phyloP scores from a whole-genome alignment of 2,329 filamentous ascomycete genomes.

The Fusarium sp. region DNA sequence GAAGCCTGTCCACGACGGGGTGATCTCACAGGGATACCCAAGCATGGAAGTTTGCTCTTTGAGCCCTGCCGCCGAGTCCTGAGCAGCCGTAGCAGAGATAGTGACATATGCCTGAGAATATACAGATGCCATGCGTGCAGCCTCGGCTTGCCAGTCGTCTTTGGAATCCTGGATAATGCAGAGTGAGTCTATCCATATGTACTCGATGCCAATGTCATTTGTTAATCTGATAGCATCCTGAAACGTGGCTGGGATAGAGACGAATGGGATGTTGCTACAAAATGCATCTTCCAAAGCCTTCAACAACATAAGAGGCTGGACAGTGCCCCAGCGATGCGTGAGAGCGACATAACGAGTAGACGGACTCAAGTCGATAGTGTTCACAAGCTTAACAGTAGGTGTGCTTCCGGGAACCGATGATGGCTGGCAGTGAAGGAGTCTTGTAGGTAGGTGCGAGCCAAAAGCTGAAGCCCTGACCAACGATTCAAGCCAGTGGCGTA shows the following conservation, averaged over 20 bases:
- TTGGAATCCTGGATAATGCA: constrained; percentile 37
- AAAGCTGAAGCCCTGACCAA: not conserved
- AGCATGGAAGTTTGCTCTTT: constrained; percentile 18
- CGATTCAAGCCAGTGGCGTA: constrained; percentile 19
- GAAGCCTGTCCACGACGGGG: constrained; percentile 27
- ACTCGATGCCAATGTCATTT: constrained; percentile 15
- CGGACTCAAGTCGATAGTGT: not conserved
- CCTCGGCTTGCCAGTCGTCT: constrained; percentile 33
- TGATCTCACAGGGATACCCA: constrained; percentile 25
- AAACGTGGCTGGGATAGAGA: constrained; percentile 26
- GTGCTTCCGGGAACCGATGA: not conserved
- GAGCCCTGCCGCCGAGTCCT: constrained; percentile 28
- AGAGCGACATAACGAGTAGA: constrained; percentile 28
- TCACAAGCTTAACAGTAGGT: constrained; percentile 9
- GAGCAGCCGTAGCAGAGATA: constrained; percentile 28
- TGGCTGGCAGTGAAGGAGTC: constrained; percentile 17
- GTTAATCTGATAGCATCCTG: constrained; percentile 28
- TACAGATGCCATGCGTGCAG: constrained; percentile 33
- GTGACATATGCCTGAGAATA: constrained; percentile 31
- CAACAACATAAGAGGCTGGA: constrained; percentile 25
- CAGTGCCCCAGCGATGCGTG: constrained; percentile 32
- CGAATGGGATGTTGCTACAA: constrained; percentile 8
- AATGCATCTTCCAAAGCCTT: constrained; percentile 3
- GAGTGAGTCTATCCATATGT: constrained; percentile 37
- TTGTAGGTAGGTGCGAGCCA: constrained; percentile 19